These are phyloP conservation scores for Leccinum subgranulosum DNA, from an alignment of 768 basidiomycete genomes.

Conservation along the genomic window DNA sequence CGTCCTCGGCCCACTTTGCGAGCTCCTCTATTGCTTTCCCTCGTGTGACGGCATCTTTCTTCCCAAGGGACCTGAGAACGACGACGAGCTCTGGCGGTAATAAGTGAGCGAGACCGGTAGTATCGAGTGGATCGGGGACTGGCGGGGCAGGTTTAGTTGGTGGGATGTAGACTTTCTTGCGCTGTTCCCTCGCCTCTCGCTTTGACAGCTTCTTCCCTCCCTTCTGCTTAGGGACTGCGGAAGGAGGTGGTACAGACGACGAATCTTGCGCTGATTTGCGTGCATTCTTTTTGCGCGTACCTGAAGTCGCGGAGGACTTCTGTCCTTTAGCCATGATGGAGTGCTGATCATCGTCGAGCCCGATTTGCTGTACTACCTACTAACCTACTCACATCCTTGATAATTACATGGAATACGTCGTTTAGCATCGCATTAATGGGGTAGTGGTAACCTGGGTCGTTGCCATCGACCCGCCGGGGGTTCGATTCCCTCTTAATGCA, in stretches of 20 bases:
- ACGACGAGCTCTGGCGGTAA: slow-evolving; percentile 83
- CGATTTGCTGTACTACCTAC: background rate
- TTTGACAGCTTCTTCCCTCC: slow-evolving; percentile 42
- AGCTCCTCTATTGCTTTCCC: slow-evolving; percentile 84
- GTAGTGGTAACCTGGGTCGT: slow-evolving; percentile 68
- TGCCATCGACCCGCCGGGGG: slow-evolving; percentile 81
- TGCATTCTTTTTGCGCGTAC: slow-evolving; percentile 91
- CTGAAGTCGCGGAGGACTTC: slow-evolving; percentile 81
- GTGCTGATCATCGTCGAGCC: background rate
- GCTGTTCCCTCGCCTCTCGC: slow-evolving; percentile 60
- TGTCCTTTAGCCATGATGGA: slow-evolving; percentile 40
- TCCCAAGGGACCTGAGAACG: slow-evolving; percentile 74
- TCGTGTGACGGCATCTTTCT: slow-evolving; percentile 89
- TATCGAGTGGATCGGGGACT: slow-evolving; percentile 83
- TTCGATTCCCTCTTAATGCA: slow-evolving; percentile 60
- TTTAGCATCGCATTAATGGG: slow-evolving; percentile 30
- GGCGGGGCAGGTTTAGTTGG: slow-evolving; percentile 76
- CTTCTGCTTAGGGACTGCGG: slow-evolving; percentile 39
- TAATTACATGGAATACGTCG: background rate
- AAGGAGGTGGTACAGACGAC: slow-evolving; percentile 29
- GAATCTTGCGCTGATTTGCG: slow-evolving; percentile 53
- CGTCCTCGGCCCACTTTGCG: slow-evolving; percentile 59
- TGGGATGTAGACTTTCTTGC: slow-evolving; percentile 82
- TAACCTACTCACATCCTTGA: background rate
- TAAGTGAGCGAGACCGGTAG: slow-evolving; percentile 67